Base-by-base conservation (phyloP, 2,329 filamentous ascomycete species). In the Leptographium wingfieldii region DNA sequence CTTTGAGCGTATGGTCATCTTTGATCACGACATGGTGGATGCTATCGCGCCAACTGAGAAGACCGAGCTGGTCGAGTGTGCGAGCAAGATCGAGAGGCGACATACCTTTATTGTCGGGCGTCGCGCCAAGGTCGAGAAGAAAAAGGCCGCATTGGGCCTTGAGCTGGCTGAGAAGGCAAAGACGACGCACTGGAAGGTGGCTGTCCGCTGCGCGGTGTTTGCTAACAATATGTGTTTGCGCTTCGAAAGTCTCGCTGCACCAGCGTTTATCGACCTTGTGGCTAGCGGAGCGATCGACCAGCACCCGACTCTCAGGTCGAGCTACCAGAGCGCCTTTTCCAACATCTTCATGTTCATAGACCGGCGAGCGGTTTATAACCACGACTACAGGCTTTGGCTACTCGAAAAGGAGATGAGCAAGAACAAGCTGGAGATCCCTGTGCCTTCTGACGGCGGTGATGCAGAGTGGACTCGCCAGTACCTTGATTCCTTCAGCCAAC, bases 131-230 rank as follows among this genome's bases (percentile, higher is more conserved):
- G 91, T 97, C 5, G 94, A 99, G 71, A 78, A 80, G 59, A 91
- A 88, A 74, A 99, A 99, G 74, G 78, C 85, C 0, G 81, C 83
- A 3, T 75, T 99, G 31, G 89, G 92, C 0, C 76, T 90, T 59
- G 91, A 97, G 69, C 78, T 99, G 38, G 87, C 92, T 4, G 82
- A 87, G 61, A 76, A 87, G 62, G 88, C 90, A 1, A 85, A 84
- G 67, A 82, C 82, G 3, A 90, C 91, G 0, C 95, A 99, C 69
- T 99, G 94, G 94, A 97, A 96, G 76, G 92, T 96, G 66, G 92
- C 92, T 6, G 90, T 85, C 57, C 82, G 92, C 33, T 95, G 92
- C 60, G 88, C 89, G 11, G 88, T 95, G 43, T 94, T 99, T 69
- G 89, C 95, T 5, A 84, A 92, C 60, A 95, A 94, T 62, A 80